These are phyloP conservation scores for Tieghemiomyces parasiticus DNA, from an alignment of 192 early-diverging fungal species.

Conservation along the genomic window DNA sequence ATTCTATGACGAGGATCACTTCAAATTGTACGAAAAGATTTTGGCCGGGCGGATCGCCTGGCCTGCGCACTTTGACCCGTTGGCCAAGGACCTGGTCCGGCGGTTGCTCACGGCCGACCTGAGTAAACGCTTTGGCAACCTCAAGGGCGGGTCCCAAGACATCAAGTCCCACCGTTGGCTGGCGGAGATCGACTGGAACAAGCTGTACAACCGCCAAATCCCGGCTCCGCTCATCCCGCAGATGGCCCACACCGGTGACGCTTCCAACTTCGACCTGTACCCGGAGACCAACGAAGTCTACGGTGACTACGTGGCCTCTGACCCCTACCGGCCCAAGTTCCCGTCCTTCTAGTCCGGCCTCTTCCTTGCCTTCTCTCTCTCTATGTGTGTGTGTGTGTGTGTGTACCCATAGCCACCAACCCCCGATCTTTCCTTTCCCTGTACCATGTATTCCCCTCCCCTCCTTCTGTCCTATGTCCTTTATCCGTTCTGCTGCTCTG, in stretches of 20 bases:
- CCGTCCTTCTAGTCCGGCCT: constrained; percentile 42
- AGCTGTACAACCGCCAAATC: constrained; percentile 51
- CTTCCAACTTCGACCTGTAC: constrained; percentile 90
- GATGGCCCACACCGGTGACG: constrained; percentile 68
- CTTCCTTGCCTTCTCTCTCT: not conserved
- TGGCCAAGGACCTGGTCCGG: constrained; percentile 74
- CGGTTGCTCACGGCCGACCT: constrained; percentile 65
- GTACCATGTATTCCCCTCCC: too few species aligned
- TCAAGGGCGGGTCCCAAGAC: constrained; percentile 68
- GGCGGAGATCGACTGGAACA: constrained; percentile 81
- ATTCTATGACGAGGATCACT: constrained; percentile 91
- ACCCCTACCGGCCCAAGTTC: constrained; percentile 59
- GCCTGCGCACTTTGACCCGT: constrained; percentile 70
- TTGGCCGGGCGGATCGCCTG: constrained; percentile 68
- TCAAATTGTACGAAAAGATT: constrained; percentile 88
- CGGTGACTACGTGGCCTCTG: constrained; percentile 46
- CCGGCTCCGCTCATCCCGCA: constrained; percentile 79
- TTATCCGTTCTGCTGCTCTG: too few species aligned
- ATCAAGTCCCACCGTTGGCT: constrained; percentile 96
- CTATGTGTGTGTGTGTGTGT: too few species aligned
- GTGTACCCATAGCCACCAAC: too few species aligned
- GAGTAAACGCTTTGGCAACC: constrained; percentile 74
- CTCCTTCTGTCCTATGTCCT: too few species aligned
- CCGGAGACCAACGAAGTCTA: constrained; percentile 85
- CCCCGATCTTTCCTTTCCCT: too few species aligned